Percentiles rank a stretch among this genome's conserved stretches.
Conservation (phyloP, 768 basidiomycete species). For the Trichaptum fuscoviolaceum region DNA sequence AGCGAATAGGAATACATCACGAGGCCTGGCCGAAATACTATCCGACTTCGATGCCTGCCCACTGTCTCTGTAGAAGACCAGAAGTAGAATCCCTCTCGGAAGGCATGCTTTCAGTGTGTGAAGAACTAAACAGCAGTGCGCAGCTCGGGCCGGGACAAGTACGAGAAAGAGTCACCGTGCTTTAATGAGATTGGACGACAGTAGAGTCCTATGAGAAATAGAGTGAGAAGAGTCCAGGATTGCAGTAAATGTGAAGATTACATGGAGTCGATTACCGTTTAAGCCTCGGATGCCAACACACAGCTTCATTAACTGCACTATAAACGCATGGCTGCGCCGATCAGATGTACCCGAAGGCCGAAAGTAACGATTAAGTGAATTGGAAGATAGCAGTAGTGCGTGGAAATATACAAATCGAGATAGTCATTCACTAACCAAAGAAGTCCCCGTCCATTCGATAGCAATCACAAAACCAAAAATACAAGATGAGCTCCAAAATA, state of each 20-base stretch:
- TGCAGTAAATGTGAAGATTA: background rate
- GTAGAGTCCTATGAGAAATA: background rate
- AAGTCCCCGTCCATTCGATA: background rate
- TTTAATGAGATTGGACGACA: background rate
- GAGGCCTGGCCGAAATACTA: background rate
- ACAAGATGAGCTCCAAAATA: background rate
- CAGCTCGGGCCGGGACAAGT: background rate
- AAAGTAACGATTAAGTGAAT: background rate
- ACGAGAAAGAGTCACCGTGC: background rate
- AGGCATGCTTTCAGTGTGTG: background rate
- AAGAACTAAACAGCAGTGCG: background rate
- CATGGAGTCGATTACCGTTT: background rate
- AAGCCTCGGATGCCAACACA: background rate
- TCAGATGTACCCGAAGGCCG: background rate
- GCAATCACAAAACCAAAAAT: background rate
- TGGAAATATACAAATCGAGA: background rate
- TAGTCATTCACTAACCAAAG: background rate
- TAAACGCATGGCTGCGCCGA: background rate
- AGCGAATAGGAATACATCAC: background rate
- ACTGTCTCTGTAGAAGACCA: background rate
- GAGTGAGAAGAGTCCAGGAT: background rate
- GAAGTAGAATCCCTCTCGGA: background rate
- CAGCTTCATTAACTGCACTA: background rate
- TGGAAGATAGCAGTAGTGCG: background rate
- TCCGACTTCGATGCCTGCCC: background rate